Conservation (phyloP, 1,139 yeast genomes). For the Citeromyces siamensis region DNA sequence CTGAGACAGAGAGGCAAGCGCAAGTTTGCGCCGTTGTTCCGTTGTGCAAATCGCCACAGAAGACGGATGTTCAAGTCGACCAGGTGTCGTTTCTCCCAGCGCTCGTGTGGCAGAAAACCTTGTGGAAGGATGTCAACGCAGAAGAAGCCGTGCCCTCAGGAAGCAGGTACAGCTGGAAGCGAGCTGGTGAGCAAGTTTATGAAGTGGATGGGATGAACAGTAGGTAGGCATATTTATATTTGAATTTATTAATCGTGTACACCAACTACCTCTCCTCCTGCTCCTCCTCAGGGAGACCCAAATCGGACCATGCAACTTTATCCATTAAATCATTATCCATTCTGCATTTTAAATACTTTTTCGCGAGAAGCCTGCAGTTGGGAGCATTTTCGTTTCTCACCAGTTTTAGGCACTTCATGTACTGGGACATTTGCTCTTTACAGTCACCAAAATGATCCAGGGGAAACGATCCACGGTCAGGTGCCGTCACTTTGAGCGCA, state of each 20-base stretch:
- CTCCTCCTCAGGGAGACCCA: conserved; percentile 69
- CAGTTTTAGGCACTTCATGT: conserved; percentile 65
- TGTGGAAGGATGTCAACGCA: too few relatives aligned
- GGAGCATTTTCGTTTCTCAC: conserved; percentile 81
- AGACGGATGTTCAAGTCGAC: too few relatives aligned
- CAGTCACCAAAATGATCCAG: conserved; percentile 79
- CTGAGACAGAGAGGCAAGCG: too few relatives aligned
- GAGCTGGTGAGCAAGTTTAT: too few relatives aligned
- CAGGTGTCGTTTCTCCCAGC: too few relatives aligned
- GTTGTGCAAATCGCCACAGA: too few relatives aligned
- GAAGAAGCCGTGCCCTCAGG: too few relatives aligned
- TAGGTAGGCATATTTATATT: background rate
- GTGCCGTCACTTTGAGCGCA: conserved; percentile 78
- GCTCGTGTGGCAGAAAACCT: too few relatives aligned
- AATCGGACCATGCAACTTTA: conserved; percentile 57
- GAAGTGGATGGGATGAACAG: too few relatives aligned
- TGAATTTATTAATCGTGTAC: background rate
- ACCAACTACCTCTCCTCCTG: background rate
- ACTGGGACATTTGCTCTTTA: conserved; percentile 57
- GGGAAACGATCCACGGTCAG: conserved; percentile 94
- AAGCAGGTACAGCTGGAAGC: too few relatives aligned
- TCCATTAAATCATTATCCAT: conserved; percentile 91
- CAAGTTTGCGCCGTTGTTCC: too few relatives aligned
- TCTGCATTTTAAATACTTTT: conserved; percentile 69
- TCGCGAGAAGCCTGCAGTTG: conserved; percentile 77